A percentile compares a stretch with the other conserved stretches of the same genome.
phyloP scores from a whole-genome alignment of 176 grass and related monocot species.

The Dactylis glomerata region DNA sequence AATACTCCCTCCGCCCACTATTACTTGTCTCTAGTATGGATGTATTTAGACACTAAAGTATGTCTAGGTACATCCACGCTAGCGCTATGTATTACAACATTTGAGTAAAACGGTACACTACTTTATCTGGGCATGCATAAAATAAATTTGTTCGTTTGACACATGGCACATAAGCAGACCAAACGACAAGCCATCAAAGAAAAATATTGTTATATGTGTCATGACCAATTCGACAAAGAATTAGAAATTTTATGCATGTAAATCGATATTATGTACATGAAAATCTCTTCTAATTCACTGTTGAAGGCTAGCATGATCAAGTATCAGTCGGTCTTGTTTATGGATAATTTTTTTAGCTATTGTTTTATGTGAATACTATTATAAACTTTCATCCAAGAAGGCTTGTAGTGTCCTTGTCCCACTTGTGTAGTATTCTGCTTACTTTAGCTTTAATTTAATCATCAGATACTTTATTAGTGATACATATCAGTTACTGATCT shows the following conservation, averaged over 20 bases:
- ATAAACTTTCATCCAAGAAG: constrained; percentile 13
- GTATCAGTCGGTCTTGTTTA: not conserved
- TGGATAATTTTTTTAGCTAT: not conserved
- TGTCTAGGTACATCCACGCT: too few species aligned
- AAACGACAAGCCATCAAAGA: not conserved
- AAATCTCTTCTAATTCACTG: not conserved
- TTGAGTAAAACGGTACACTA: constrained; percentile 2
- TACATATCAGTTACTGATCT: constrained; percentile 5
- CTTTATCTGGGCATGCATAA: not conserved
- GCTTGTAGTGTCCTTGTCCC: not conserved
- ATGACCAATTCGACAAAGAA: not conserved
- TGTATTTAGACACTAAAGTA: too few species aligned
- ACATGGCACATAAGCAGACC: not conserved
- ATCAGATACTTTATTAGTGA: not conserved
- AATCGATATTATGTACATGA: not conserved
- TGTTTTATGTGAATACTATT: constrained; percentile 2
- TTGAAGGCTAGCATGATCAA: constrained; percentile 9
- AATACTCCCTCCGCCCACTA: too few species aligned
- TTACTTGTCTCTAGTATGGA: too few species aligned
- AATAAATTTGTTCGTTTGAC: constrained; percentile 5
- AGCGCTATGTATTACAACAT: constrained; percentile 14
- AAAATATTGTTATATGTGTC: not conserved
- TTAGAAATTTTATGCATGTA: not conserved
- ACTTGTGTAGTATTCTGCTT: not conserved
- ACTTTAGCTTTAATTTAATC: constrained; percentile 4